Evolutionary conservation across 371 early-diverging fungal species (phyloP), one percentile per base, ranked within the genome.

Genomic region (Lichtheimia ornata): DNA sequence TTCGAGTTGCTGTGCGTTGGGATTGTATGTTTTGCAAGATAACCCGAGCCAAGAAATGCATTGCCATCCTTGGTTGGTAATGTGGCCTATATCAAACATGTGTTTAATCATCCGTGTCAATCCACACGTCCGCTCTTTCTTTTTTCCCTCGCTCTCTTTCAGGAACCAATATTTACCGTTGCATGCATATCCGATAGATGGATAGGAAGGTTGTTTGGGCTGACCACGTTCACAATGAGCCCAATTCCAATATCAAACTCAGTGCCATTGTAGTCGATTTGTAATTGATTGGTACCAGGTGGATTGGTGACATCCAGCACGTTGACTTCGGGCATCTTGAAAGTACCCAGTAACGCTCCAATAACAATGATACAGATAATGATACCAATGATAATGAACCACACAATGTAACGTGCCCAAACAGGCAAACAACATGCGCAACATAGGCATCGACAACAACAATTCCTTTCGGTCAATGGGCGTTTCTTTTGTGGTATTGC

Each of bases 401-500:
- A 79, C 2, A 74, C 3, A 13, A 76, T 67, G 41, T 64, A 59
- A 0, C 73, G 53, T n/a, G 73, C 77, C 80, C 80, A 79, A 1
- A 58, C 59, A 9, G 80, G 80, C 25, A 79, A 61, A 61, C 78
- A 73, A 25, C 80, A 79, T n/a, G 74, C 73, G 63, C 80, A 79
- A 47, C 79, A 79, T 3, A 70, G 41, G 22, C 70, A 79, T 25
- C 76, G 66, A 47, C 61, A 43, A 59, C 78, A 77, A 7, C 71
- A 35, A 54, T 70, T 68, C 35, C 74, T 61, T 17, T 66, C 61
- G 1, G 68, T 66, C 6, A 56, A 35, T 5, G 53, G 57, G 53
- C 22, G 61, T 25, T 52, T 52, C 45, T 42, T 27, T 43, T 22
- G 9, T 17, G 52, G 18, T 53, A 24, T 30, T 53, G 30, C 15